Conservation (phyloP, 2,329 filamentous ascomycete species). For the Myotisia sp. region DNA sequence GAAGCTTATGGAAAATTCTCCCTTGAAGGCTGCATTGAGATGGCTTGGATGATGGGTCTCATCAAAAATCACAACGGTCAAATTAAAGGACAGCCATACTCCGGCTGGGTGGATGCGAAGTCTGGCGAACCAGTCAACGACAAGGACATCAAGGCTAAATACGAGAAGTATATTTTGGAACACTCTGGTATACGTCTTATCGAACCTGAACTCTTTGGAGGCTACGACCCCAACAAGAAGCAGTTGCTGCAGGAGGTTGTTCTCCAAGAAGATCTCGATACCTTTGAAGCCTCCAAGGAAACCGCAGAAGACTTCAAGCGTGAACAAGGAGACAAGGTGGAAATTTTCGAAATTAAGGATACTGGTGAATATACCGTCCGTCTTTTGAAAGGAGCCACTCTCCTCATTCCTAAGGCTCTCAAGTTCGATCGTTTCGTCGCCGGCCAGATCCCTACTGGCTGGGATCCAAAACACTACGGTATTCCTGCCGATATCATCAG, state of each 20-base stretch:
- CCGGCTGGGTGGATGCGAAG: conserved; percentile 90
- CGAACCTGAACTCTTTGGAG: conserved; percentile 89
- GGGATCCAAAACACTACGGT: conserved; percentile 93
- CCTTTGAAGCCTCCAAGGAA: conserved; percentile 94
- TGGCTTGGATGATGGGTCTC: conserved; percentile 99
- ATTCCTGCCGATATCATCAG: conserved; percentile 94
- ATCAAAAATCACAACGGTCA: conserved; percentile 97
- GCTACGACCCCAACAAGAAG: conserved; percentile 97
- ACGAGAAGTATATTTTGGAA: conserved; percentile 91
- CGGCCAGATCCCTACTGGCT: conserved; percentile 90
- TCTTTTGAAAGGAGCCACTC: conserved; percentile 84
- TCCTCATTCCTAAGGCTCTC: conserved; percentile 93
- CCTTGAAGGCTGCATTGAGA: conserved; percentile 92
- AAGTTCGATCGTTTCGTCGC: conserved; percentile 95
- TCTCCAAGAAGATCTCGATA: conserved; percentile 90
- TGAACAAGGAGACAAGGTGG: conserved; percentile 92
- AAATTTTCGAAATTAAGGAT: conserved; percentile 88
- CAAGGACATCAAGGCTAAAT: conserved; percentile 94
- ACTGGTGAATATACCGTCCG: conserved; percentile 89
- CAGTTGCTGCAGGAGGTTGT: conserved; percentile 95
- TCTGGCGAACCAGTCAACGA: conserved; percentile 90
- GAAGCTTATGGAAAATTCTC: conserved; percentile 94
- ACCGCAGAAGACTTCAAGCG: conserved; percentile 95
- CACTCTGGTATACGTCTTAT: conserved; percentile 96
- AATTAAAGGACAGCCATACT: conserved; percentile 91